A percentile compares a stretch with the other conserved stretches of the same genome.
phyloP scores from a whole-genome alignment of 225 moss, liverwort and hornwort genomes.

The Rhytidiadelphus loreus region DNA sequence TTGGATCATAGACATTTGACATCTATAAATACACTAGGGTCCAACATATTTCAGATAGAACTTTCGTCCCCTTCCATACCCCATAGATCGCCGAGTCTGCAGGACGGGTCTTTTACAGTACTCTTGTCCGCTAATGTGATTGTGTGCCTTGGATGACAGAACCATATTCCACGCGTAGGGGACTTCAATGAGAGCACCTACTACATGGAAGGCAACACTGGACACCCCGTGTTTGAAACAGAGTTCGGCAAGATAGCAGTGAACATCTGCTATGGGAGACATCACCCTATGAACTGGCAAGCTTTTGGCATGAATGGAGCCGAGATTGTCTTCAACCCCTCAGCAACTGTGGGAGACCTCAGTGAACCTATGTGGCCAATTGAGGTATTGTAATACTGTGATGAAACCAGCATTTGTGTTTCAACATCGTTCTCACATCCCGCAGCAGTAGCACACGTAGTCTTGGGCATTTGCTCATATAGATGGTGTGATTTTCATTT shows the following conservation, averaged over 20 bases:
- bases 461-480: neutral
- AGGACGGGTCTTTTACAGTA: neutral
- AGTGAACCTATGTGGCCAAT: conserved; percentile 99
- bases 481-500: neutral
- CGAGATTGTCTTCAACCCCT: conserved; percentile 97
- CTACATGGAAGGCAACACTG: conserved; percentile 93
- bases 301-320: conserved; percentile 84
- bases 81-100: neutral
- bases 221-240: conserved; percentile 95
- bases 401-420: neutral
- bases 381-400: conserved; percentile 28
- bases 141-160: conserved; percentile 30
- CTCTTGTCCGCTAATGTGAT: neutral
- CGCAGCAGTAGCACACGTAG: neutral
- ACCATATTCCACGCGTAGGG: conserved; percentile 93
- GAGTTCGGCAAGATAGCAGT: conserved; percentile 84
- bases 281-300: conserved; percentile 95
- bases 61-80: neutral
- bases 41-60: no score
- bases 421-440: neutral
- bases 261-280: conserved; percentile 93
- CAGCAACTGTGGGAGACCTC: conserved; percentile 92
- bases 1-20: neutral
- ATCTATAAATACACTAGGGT: neutral
- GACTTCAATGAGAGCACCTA: conserved; percentile 99